Conservation (phyloP, 169 alveolate genomes). For the Cryptosporidium felis region DNA sequence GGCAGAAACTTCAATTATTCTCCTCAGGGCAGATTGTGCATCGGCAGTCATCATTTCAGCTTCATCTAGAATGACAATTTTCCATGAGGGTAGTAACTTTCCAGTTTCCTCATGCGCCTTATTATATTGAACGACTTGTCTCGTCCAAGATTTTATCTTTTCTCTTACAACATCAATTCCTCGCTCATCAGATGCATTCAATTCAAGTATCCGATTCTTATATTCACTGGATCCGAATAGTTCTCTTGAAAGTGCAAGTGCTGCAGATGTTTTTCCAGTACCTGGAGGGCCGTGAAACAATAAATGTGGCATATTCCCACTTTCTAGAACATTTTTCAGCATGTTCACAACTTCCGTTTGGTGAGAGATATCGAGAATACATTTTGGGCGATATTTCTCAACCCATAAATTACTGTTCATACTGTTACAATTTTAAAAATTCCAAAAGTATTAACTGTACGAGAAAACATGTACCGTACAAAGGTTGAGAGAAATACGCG, state of each 20-base stretch:
- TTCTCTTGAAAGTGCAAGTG: constrained; percentile 93
- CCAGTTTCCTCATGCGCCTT: constrained; percentile 83
- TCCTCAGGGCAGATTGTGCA: constrained; percentile 98
- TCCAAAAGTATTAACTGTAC: too few relatives aligned
- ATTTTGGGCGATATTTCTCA: constrained; percentile 84
- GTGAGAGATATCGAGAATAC: constrained; percentile 80
- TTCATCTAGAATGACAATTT: constrained; percentile 97
- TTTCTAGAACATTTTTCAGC: constrained; percentile 80
- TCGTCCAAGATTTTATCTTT: constrained; percentile 94
- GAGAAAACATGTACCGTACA: too few relatives aligned
- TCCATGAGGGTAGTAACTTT: constrained; percentile 89
- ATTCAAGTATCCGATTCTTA: constrained; percentile 93
- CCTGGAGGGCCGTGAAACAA: constrained; percentile 98
- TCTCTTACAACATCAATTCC: constrained; percentile 97
- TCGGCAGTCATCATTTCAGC: constrained; percentile 99
- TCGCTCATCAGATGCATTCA: constrained; percentile 99
- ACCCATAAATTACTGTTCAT: constrained; percentile 83
- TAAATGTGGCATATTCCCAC: constrained; percentile 90
- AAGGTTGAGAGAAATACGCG: too few relatives aligned
- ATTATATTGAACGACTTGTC: constrained; percentile 89
- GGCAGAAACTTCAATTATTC: constrained; percentile 96
- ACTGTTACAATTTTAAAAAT: too few relatives aligned
- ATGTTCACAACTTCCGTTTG: constrained; percentile 82
- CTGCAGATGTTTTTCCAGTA: constrained; percentile 98
- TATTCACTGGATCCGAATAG: constrained; percentile 91